Evolutionary conservation across 345 rosid species (phyloP).

Genomic region (Boechera stricta): DNA sequence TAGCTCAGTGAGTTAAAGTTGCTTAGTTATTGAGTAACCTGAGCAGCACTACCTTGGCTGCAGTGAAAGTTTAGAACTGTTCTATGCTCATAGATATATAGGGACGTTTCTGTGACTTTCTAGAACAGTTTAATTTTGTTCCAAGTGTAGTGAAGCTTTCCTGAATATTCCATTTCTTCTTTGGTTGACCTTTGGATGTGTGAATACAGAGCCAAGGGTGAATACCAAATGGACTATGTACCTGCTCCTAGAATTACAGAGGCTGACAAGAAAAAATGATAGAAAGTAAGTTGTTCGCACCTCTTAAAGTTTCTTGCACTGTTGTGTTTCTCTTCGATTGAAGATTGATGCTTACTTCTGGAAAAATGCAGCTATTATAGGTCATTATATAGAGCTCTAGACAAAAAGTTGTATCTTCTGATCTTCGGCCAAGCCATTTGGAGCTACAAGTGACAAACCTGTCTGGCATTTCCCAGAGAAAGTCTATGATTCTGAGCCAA

Average conservation of each 20-base stretch:
- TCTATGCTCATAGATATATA: not conserved
- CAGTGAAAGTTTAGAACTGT: not conserved
- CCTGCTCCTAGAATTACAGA: constrained; percentile 95
- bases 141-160: not conserved
- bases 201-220: constrained; percentile 81
- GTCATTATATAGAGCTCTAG: constrained; percentile 88
- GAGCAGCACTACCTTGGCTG: not conserved
- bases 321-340: constrained; percentile 8
- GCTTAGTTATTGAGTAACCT: not conserved
- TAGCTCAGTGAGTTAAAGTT: not conserved
- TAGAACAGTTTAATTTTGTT: not conserved
- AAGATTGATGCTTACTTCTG: not conserved
- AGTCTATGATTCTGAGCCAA: constrained; percentile 83
- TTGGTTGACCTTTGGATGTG: constrained; percentile 31
- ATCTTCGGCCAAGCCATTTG: constrained; percentile 61
- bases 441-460: constrained; percentile 64
- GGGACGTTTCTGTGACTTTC: not conserved
- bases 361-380: constrained; percentile 23
- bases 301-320: not conserved
- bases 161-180: not conserved
- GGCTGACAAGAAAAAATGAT: constrained; percentile 82
- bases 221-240: constrained; percentile 84
- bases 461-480: constrained; percentile 98
- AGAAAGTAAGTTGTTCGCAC: constrained; percentile 61
- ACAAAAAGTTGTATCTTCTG: constrained; percentile 84